Base-by-base conservation (phyloP, 305 asterid genomes). In the Fraxinus paxiana region DNA sequence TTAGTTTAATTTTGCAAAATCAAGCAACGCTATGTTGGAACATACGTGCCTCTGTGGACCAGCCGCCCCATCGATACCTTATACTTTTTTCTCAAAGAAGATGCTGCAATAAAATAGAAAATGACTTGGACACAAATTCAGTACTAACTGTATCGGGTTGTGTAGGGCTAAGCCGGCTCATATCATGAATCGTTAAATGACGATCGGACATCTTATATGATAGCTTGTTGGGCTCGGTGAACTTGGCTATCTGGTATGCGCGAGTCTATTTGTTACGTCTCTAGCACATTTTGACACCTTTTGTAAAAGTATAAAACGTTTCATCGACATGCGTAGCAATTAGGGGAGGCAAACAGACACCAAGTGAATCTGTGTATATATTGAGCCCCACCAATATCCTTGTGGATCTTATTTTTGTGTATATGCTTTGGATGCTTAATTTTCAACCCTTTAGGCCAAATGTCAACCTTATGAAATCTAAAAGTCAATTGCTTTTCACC, bases 381-480 rank as follows among this genome's bases (percentile, higher is more conserved):
- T 80, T 73, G 83, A 41, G 69, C 61, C 80, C 48, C 48, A 46
- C 22, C 10, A 6, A 33, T 34, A 6, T 33, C 73, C 70, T 34
- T 70, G 74, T 35, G 30, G 61, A 69, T 56, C 28, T 18, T 18
- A 6, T 6, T 56, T 56, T 56, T 56, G 78, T 9, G 73, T 65
- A 38, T 75, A 38, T 59, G 88, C 88, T 69, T 85, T 85, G 85
- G 85, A 85, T 83, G 82, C 88, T 82, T 80, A 41, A 75, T 34
- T 41, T 73, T 80, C 81, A 51, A 76, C 84, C 86, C 81, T 78
- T 77, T 31, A 76, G 65, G 20, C 79, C 31, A 80, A 83, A 85
- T 83, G 86, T 85, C 88, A 85, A 85, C 85, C 88, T 80, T 83
- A 73, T 81, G 80, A 84, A 83, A 69, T 83, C 63, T 26, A 63